Evolutionary conservation across 768 basidiomycete species (phyloP), one percentile per base, ranked within the genome.

Genomic region (Peribolospora kevripleyi): DNA sequence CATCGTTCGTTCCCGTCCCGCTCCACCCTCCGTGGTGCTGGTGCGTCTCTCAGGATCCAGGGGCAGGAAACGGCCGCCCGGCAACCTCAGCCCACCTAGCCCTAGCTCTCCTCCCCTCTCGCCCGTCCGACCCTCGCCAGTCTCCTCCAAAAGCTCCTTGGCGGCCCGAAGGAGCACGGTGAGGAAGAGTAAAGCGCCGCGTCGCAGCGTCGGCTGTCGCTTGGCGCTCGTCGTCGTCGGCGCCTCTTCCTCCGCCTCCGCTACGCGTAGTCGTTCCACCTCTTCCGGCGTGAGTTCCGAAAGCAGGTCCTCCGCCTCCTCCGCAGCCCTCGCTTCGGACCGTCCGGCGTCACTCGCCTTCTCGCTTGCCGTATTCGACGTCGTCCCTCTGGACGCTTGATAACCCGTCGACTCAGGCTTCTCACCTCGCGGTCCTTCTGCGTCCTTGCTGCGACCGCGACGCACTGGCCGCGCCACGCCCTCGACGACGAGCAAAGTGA

Each of bases 171-270:
- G 65, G 41, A 87, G 69, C 7, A 80, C 63, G 0, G 77, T 71
- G 47, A 91, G 71, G 64, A 93, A 81, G 61, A 88, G 79, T n/a
- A 93, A 64, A 0, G 84, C 86, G 1, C 84, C 80, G 46, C 91
- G 80, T 41, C 90, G 76, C 3, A 95, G 70, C 1, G 84, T 74
- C 1, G 90, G 84, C 50, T 83, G 73, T 64, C 25, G 25, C 25
- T 25, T 25, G 25, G 25, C 25, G 25, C 79, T 84, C 0, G 81
- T 58, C 60, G 79, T 70, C 3, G 68, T 68, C 0, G 75, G 71
- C 0, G 76, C 75, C 7, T 83, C 80, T 42, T 78, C 69, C 2
- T 69, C 63, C 65, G 78, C 75, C 41, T 58, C 61, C 39, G 61
- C 61, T 0, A 58, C 56, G 43, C 38, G 3, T 5, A 46, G 42